Base-by-base conservation (phyloP, 75 land plant species). In the Picea glauca region DNA sequence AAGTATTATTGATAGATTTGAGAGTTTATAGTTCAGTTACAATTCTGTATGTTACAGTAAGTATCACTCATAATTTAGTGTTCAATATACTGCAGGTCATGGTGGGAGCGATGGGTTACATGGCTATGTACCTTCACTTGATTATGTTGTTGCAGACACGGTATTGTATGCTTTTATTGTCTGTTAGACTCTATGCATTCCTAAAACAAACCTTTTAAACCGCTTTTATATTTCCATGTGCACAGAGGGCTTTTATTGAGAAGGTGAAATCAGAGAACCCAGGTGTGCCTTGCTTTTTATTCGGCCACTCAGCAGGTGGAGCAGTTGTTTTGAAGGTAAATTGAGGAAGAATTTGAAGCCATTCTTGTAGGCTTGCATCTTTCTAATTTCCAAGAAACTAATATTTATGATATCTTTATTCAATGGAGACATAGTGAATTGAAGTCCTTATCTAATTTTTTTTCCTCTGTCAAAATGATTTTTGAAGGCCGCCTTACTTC, bases 21-120 rank as follows among this genome's bases (percentile, higher is more conserved):
- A 26, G 26, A 26, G 26, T 26, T 50, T 1, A 50, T 9, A 50
- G 12, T 26, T 5, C 1, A 26, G 26, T 26, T 26, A 26, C 26
- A 26, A 26, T 26, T 26, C 26, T 26, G 26, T 26, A 26, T 26
- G 26, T 26, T 26, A 26, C 26, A 26, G 26, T 26, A 26, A 26
- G 26, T 26, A 26, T 26, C 26, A 26, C 14, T 64, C 67, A 72
- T 26, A 8, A 46, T 46, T 20, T 43, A 13, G 76, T 56, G 50
- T 50, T 62, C n/a, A 35, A 26, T 23, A 17, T 78, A 60, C 59
- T 81, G 32, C 88, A 96, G 99, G 99, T 67, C 99, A 96, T 84
- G 99, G 99, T 65, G 99, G 99, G 20, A 96, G 98, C 78, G 99
- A 96, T 86, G 99, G 99, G 68, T 83, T 96, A 70, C 99, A 96